phyloP scores from a whole-genome alignment of 2,329 filamentous ascomycete species.

The Hymenotorrendiella dingleyae region DNA sequence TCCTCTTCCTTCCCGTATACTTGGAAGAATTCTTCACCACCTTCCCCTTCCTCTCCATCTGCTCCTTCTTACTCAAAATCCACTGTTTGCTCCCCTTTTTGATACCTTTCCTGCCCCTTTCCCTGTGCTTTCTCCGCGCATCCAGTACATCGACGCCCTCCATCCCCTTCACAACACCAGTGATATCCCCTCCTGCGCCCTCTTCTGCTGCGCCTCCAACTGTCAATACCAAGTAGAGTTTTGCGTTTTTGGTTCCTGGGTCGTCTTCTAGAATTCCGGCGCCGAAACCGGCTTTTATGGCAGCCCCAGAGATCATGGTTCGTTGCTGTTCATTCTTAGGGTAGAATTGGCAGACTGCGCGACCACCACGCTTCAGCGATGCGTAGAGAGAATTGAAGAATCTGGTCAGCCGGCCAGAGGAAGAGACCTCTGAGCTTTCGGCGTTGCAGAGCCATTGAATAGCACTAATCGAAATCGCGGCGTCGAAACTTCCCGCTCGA shows the following conservation, averaged over 20 bases:
- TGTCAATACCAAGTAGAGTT: conserved; percentile 91
- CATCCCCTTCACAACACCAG: conserved; percentile 83
- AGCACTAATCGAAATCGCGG: conserved; percentile 88
- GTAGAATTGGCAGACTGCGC: conserved; percentile 96
- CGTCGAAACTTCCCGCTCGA: conserved; percentile 85
- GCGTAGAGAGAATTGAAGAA: conserved; percentile 95
- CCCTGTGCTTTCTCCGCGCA: conserved; percentile 40
- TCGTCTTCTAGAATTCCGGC: conserved; percentile 94
- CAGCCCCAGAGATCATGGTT: conserved; percentile 85
- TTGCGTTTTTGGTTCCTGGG: conserved; percentile 90
- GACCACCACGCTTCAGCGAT: conserved; percentile 72
- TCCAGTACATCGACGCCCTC: conserved; percentile 70
- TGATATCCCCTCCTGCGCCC: conserved; percentile 69
- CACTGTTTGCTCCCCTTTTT: conserved; percentile 81
- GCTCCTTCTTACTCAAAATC: conserved; percentile 83
- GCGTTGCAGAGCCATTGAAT: conserved; percentile 99
- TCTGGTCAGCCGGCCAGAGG: conserved; percentile 68
- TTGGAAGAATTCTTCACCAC: conserved; percentile 88
- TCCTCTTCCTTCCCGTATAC: conserved; percentile 87
- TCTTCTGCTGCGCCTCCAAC: conserved; percentile 59
- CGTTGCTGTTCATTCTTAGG: conserved; percentile 91
- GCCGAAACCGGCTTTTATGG: conserved; percentile 90
- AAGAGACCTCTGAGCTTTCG: conserved; percentile 77
- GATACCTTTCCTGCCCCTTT: conserved; percentile 42
- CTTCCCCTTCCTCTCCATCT: conserved; percentile 93